These are phyloP conservation scores for Atkinsonella texensis DNA, from an alignment of 2,329 filamentous ascomycete species.

Conservation along the genomic window DNA sequence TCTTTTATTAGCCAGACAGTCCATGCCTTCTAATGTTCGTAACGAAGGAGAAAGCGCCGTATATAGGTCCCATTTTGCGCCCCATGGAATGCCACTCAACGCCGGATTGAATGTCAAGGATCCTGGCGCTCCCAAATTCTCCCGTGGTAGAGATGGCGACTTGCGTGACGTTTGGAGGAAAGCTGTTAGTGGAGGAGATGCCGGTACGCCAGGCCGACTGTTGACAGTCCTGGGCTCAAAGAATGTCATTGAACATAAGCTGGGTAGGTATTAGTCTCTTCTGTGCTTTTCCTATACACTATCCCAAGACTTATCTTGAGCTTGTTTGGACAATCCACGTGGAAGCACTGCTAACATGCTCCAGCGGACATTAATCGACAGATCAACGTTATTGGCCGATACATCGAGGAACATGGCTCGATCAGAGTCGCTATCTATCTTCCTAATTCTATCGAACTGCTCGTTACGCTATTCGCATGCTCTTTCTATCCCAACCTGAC, in stretches of 20 bases:
- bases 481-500: constrained; percentile 74
- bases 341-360: constrained; percentile 4
- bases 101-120: constrained; percentile 74
- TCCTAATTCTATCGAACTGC: constrained; percentile 83
- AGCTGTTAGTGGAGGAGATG: constrained; percentile 51
- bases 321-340: not conserved
- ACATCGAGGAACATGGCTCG: constrained; percentile 58
- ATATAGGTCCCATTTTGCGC: constrained; percentile 73
- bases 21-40: constrained; percentile 64
- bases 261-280: constrained; percentile 29
- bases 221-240: constrained; percentile 69
- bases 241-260: constrained; percentile 58
- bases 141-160: constrained; percentile 73
- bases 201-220: constrained; percentile 58
- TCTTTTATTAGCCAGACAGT: constrained; percentile 77
- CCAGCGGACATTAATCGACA: constrained; percentile 63
- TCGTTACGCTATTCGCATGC: constrained; percentile 73
- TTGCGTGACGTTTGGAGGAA: constrained; percentile 82
- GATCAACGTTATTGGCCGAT: constrained; percentile 75
- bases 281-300: no score
- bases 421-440: constrained; percentile 80
- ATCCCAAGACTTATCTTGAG: not conserved
- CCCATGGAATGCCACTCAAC: constrained; percentile 73
- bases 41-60: constrained; percentile 75
- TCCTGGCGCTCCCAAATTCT: constrained; percentile 68